phyloP scores from a whole-genome alignment of 768 basidiomycete genomes.

The Mycena belliarum region DNA sequence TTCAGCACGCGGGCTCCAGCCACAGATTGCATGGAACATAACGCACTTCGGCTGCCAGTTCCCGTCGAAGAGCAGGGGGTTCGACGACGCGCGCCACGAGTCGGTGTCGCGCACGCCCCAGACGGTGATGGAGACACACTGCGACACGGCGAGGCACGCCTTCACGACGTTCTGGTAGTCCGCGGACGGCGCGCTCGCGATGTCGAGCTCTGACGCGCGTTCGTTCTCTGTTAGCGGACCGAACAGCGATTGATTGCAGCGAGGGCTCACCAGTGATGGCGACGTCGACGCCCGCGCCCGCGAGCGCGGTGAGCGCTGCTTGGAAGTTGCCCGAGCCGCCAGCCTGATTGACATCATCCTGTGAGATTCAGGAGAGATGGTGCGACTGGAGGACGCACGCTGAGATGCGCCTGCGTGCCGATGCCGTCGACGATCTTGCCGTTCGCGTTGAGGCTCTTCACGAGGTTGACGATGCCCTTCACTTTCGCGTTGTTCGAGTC shows the following conservation, averaged over 20 bases:
- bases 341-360: no score
- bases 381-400: no score
- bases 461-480: constrained; percentile 41
- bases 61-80: constrained; percentile 45
- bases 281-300: constrained; percentile 43
- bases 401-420: constrained; percentile 48
- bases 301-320: constrained; percentile 47
- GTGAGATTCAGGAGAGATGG: no score
- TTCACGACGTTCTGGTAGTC: constrained; percentile 48
- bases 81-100: constrained; percentile 47
- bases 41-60: constrained; percentile 50
- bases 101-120: constrained; percentile 53
- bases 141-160: constrained; percentile 43
- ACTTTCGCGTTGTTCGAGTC: constrained; percentile 51
- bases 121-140: constrained; percentile 48
- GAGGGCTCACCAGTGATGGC: constrained; percentile 39
- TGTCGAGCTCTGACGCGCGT: constrained; percentile 40
- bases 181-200: constrained; percentile 36
- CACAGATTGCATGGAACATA: no score
- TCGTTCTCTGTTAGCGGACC: no score
- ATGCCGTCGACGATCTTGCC: constrained; percentile 48
- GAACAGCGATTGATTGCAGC: not conserved
- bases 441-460: constrained; percentile 34
- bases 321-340: constrained; percentile 42
- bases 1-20: no score